Evolutionary conservation across 169 alveolate species (phyloP).

Genomic region (Plasmodium cynomolgi): DNA sequence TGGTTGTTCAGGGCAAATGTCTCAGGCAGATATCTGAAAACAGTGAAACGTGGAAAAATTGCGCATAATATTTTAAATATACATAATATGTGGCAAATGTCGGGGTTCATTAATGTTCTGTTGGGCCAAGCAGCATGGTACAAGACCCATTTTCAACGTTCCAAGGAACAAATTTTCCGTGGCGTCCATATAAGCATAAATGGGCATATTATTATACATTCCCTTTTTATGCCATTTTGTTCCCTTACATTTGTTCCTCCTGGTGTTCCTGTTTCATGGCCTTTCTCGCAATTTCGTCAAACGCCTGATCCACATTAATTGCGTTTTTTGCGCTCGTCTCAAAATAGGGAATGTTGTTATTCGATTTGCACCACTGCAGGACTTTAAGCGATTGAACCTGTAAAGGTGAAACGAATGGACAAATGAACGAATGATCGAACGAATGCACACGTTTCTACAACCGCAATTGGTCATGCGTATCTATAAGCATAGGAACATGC

Average conservation of each 20-base stretch:
- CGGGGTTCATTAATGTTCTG: neutral
- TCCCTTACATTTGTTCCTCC: slow-evolving; percentile 87
- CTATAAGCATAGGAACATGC: neutral
- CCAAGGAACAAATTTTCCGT: neutral
- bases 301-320: slow-evolving; percentile 95
- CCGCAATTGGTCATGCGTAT: neutral
- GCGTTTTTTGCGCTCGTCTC: slow-evolving; percentile 98
- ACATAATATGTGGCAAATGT: neutral
- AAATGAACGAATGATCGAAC: neutral
- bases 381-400: slow-evolving; percentile 92
- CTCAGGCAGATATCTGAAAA: slow-evolving; percentile 73
- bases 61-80: neutral
- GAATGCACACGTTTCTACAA: neutral
- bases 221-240: neutral
- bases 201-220: neutral
- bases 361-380: slow-evolving; percentile 93
- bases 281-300: slow-evolving; percentile 92
- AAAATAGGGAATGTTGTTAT: slow-evolving; percentile 93
- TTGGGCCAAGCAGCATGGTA: neutral
- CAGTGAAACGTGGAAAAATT: neutral
- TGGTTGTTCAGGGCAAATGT: slow-evolving; percentile 67
- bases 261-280: slow-evolving; percentile 89
- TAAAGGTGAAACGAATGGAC: neutral
- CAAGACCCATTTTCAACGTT: neutral
- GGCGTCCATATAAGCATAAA: neutral